Percentiles rank a stretch among this genome's conserved stretches.
These are phyloP conservation scores for Lachancea kluyveri DNA, from an alignment of 805 yeast species.

Conservation along the genomic window DNA sequence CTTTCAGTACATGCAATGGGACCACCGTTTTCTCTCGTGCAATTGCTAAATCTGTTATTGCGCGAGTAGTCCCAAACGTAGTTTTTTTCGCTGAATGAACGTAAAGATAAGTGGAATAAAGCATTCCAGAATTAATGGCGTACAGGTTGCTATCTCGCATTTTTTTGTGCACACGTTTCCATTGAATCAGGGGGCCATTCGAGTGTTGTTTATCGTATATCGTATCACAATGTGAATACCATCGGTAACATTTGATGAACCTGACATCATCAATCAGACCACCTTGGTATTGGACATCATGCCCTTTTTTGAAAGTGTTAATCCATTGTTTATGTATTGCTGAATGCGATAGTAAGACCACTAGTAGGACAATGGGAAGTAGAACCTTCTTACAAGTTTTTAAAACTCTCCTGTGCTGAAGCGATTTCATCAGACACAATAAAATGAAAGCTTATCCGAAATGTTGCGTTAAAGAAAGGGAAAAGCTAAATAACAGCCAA, in stretches of 20 bases:
- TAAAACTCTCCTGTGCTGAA: neutral
- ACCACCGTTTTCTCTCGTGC: slow-evolving; percentile 30
- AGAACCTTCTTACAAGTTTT: neutral
- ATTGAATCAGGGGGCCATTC: slow-evolving; percentile 10
- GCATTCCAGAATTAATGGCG: slow-evolving; percentile 9
- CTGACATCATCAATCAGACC: slow-evolving; percentile 29
- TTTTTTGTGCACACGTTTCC: slow-evolving; percentile 23
- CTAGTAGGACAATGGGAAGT: neutral
- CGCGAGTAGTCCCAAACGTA: slow-evolving; percentile 17
- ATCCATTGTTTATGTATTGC: neutral
- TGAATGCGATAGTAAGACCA: neutral
- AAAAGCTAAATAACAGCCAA: too few relatives aligned
- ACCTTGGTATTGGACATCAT: slow-evolving; percentile 16
- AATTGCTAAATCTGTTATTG: slow-evolving; percentile 42
- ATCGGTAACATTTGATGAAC: slow-evolving; percentile 25
- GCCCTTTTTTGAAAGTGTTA: neutral
- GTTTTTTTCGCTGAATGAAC: slow-evolving; percentile 17
- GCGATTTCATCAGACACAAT: neutral
- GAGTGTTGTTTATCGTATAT: slow-evolving; percentile 11
- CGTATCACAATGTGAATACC: slow-evolving; percentile 27
- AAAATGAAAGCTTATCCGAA: too few relatives aligned
- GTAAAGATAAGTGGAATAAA: slow-evolving; percentile 24
- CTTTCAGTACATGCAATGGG: slow-evolving; percentile 33
- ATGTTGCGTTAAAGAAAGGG: too few relatives aligned
- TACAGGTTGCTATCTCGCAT: slow-evolving; percentile 18